A percentile compares a stretch with the other conserved stretches of the same genome.
phyloP scores from a whole-genome alignment of 1,284 basidiomycete species.

The Lentinus polychrous region DNA sequence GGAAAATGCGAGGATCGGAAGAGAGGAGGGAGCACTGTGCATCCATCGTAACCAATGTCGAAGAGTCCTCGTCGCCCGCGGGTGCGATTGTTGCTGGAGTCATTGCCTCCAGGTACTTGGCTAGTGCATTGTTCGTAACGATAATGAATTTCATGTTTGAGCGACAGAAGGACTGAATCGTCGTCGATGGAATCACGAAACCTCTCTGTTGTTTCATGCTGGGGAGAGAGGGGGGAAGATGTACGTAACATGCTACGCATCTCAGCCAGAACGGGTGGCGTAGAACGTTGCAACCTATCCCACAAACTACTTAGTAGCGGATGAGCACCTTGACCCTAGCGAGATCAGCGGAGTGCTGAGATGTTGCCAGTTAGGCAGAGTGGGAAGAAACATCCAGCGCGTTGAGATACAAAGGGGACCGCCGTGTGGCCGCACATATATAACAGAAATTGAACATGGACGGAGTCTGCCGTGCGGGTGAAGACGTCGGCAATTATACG shows the following conservation, averaged over 20 bases:
- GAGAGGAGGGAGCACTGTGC: conserved; percentile 79
- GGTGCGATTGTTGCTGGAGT: conserved; percentile 14
- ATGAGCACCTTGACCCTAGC: no score
- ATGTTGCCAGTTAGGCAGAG: neutral
- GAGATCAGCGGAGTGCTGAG: neutral
- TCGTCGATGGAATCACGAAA: conserved; percentile 21
- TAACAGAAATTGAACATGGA: no score
- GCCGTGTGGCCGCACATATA: no score
- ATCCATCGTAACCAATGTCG: conserved; percentile 70
- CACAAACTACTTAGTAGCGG: no score
- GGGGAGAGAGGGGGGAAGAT: conserved; percentile 3
- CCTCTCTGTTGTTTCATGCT: conserved; percentile 24
- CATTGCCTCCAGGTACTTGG: conserved; percentile 21
- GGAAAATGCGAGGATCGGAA: conserved; percentile 82
- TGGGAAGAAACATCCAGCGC: no score
- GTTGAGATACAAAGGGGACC: no score
- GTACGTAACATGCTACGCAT: neutral
- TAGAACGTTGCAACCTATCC: no score
- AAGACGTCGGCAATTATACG: no score
- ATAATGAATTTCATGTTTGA: conserved; percentile 25
- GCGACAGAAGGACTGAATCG: conserved; percentile 24
- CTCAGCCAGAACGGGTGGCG: no score
- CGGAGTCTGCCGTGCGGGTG: no score
- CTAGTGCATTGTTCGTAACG: conserved; percentile 25
- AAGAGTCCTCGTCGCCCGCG: conserved; percentile 41